Conservation (phyloP, 306 rosid genomes). For the Medicago arabica region DNA sequence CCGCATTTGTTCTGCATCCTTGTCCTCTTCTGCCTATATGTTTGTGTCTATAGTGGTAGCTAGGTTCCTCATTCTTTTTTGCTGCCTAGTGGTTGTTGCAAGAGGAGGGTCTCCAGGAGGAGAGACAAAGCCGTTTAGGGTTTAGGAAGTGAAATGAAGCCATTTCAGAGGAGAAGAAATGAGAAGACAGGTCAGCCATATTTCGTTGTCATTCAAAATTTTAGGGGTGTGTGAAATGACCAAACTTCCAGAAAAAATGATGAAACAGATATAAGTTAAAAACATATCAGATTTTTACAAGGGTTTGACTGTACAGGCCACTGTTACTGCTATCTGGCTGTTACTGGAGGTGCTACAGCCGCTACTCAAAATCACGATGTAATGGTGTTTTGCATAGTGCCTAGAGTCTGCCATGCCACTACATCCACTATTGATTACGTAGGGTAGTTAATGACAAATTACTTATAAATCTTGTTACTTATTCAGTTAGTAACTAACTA, state of each 20-base stretch:
- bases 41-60: background rate
- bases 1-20: background rate
- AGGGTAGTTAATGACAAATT: background rate
- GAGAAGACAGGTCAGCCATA: background rate
- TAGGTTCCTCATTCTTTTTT: background rate
- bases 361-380: background rate
- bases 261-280: background rate
- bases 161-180: background rate
- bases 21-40: background rate
- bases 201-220: background rate
- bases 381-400: background rate
- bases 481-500: conserved; percentile 15
- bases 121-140: background rate
- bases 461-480: background rate
- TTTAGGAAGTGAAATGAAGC: background rate
- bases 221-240: background rate
- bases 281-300: background rate
- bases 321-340: background rate
- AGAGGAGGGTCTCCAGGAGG: background rate
- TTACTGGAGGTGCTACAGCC: background rate
- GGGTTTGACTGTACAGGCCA: background rate
- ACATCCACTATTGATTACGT: background rate
- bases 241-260: background rate
- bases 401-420: background rate
- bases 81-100: background rate